Base-by-base conservation (phyloP, 2,329 filamentous ascomycete species). In the Diaporthe helianthi region DNA sequence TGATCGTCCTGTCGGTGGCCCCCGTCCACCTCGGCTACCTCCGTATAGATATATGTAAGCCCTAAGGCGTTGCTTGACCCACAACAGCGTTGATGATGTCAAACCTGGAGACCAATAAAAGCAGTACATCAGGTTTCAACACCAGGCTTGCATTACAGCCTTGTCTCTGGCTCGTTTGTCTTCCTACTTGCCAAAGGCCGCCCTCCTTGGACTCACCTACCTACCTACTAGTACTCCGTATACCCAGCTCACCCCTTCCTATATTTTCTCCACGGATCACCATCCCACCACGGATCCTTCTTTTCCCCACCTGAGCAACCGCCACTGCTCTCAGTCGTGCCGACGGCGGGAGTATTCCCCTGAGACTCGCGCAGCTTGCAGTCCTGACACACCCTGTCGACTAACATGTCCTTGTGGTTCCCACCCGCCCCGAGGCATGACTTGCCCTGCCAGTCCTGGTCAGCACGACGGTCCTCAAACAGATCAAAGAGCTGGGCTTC, bases 341-440 rank as follows among this genome's bases (percentile, higher is more conserved):
- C 63, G 63, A 38, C 68, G 33, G 15, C 44, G 22, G 68, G 63
- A 13, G 33, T 61, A 53, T 55, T 36, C 10, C 13, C 36, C 46
- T 58, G 53, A 13, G 49, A 58, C 52, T 67, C 65, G 7, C 72
- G 63, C 19, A 67, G 49, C 44, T 71, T 70, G 65, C 75, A 76
- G 69, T 76, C 74, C 15, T 52, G 54, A 58, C 75, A 76, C 5
- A 72, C 63, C 13, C 68, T 68, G 15, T 69, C 46, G 2, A 75
- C 65, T 2, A 24, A 10, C 6, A 69, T 60, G 24, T 75, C 71
- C 13, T 58, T 52, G 69, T 76, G 75, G n/a, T 72, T 72, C 3
- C 71, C 71, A 29, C 72, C 69, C 7, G 75, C 72, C 13, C 75
- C 75, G 67, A 74, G 70, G 67, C 75, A 76, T 13, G 69, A 71